phyloP scores from a whole-genome alignment of 805 yeast species.

The Sugiyamaella floridensis region DNA sequence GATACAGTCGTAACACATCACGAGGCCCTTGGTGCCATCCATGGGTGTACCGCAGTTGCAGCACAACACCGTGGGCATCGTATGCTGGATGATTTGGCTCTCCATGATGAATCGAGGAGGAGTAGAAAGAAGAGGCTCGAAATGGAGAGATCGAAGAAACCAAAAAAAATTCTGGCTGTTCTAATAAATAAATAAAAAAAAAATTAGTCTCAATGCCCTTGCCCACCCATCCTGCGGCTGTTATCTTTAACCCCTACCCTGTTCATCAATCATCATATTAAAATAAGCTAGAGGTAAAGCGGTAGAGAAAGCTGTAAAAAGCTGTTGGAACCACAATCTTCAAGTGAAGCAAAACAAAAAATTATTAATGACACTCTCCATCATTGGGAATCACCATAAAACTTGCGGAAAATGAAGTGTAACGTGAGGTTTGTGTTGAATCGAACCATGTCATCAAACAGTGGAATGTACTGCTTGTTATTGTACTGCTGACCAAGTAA shows the following conservation, averaged over 20 bases:
- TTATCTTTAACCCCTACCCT: background rate
- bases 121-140: background rate
- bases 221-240: background rate
- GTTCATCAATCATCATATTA: background rate
- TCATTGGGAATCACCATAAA: conserved; percentile 45
- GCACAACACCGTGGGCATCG: conserved; percentile 82
- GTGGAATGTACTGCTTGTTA: conserved; percentile 42
- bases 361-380: background rate
- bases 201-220: background rate
- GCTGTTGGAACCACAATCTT: background rate
- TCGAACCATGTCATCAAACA: conserved; percentile 62
- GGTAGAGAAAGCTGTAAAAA: too few relatives aligned
- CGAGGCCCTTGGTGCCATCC: conserved; percentile 87
- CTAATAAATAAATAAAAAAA: too few relatives aligned
- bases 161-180: background rate
- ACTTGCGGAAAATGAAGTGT: conserved; percentile 65
- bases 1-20: conserved; percentile 97
- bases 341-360: too few relatives aligned
- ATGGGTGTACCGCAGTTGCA: conserved; percentile 98
- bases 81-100: background rate
- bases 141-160: background rate
- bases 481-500: conserved; percentile 70
- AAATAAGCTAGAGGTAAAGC: too few relatives aligned
- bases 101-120: background rate
- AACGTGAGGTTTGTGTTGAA: conserved; percentile 65